Base-by-base conservation (phyloP, 2,329 filamentous ascomycete species). In the Hymenoscyphus occultus region DNA sequence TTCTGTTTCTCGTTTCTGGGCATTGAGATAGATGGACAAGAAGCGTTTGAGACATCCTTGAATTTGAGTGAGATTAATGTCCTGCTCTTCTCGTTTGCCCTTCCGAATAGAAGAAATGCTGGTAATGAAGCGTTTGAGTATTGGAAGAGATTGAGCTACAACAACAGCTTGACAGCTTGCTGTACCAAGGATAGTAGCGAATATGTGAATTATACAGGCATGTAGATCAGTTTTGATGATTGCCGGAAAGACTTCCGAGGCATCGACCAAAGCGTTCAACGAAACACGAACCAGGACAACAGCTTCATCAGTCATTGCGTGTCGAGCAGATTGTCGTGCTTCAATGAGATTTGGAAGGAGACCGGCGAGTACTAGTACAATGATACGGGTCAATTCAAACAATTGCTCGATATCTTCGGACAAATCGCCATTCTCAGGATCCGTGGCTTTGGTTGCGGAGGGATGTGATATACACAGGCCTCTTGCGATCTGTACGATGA, bases 331-430 rank as follows among this genome's bases (percentile, higher is more conserved):
- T 84, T 87, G 59, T 73, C 77, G 77, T 45, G 83, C 80, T 67
- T 91, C 90, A 4, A 86, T 86, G 4, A 96, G 81, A 67, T 94
- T 96, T 4, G 96, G 95, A 28, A 99, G 81, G 48, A 97, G 81
- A 0, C 93, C 92, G 0, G 93, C 90, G 35, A 99, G 83, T 1
- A 98, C 94, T 9, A 99, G 82, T 16, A 98, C 94, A 68, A 98
- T 97, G 75, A 97, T 97, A 69, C 95, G 87, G 0, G 95, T 99
- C 58, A 99, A 83, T 78, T 99, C 95, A 73, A 99, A 99, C 0
- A 99, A 84, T 78, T 99, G 95, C 74, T 99, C 95, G 68, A 99
- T 97, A 74, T 99, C 95, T 74, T 99, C 95, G 0, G 92, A 96
- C 12, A 99, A 81, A 75, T 95, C 90, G 16, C 89, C 88, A 61